Conservation (phyloP, 1,139 yeast genomes). For the Scheffersomyces quercinus region DNA sequence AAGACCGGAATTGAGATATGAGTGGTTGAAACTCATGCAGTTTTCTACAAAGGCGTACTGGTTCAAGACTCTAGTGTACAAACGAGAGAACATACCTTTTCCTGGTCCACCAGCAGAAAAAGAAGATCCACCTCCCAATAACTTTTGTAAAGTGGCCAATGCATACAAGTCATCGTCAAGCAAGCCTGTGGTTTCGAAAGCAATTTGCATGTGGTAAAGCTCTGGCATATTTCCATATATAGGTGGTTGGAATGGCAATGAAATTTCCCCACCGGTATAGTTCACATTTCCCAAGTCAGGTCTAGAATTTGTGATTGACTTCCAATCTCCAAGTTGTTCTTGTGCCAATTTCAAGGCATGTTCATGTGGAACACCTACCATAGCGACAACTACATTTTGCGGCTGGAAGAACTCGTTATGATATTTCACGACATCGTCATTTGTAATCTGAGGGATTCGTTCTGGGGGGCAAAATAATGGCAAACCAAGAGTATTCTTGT, state of each 20-base stretch:
- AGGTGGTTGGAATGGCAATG: conserved; percentile 71
- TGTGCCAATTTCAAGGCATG: conserved; percentile 66
- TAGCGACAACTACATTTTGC: conserved; percentile 79
- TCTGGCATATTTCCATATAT: conserved; percentile 73
- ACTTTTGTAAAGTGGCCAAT: conserved; percentile 83
- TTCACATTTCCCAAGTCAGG: conserved; percentile 47
- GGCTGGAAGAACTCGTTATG: conserved; percentile 75
- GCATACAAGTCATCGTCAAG: conserved; percentile 88
- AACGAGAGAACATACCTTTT: conserved; percentile 95
- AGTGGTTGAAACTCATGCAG: conserved; percentile 85
- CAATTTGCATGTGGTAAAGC: conserved; percentile 82
- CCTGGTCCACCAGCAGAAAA: conserved; percentile 99
- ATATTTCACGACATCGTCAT: conserved; percentile 58
- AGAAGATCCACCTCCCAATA: conserved; percentile 97
- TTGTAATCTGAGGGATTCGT: conserved; percentile 55
- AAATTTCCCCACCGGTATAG: conserved; percentile 77
- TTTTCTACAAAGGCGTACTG: conserved; percentile 90
- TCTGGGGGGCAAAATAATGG: conserved; percentile 85
- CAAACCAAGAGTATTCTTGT: conserved; percentile 73
- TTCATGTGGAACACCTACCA: conserved; percentile 81
- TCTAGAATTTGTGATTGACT: conserved; percentile 27
- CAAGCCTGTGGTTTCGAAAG: conserved; percentile 85
- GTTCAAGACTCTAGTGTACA: conserved; percentile 88
- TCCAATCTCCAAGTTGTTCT: conserved; percentile 65
- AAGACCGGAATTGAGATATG: conserved; percentile 86